Conservation (phyloP, 2,329 filamentous ascomycete species). For the Penicillium sp. region DNA sequence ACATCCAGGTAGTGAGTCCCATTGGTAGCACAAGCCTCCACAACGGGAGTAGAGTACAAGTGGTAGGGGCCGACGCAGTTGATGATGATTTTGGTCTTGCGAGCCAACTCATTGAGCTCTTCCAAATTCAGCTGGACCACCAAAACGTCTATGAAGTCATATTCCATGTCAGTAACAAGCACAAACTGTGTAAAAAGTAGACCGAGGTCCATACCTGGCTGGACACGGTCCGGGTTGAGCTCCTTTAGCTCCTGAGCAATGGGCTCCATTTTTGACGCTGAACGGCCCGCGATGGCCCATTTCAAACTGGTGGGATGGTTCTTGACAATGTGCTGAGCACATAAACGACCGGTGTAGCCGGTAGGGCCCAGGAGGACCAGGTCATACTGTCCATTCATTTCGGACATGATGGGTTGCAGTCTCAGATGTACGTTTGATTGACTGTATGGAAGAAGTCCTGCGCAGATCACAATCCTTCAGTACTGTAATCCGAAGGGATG, state of each 20-base stretch:
- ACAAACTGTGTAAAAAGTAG: not conserved
- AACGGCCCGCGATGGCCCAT: constrained; percentile 85
- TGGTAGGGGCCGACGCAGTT: constrained; percentile 61
- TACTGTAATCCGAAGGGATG: not conserved
- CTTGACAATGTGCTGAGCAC: constrained; percentile 67
- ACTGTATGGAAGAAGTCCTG: constrained; percentile 4
- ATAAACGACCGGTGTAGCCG: constrained; percentile 78
- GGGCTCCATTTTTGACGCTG: constrained; percentile 65
- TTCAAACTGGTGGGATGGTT: constrained; percentile 68
- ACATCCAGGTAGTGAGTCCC: constrained; percentile 65
- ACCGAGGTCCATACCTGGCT: constrained; percentile 55
- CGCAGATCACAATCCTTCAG: constrained; percentile 5
- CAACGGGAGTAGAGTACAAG: constrained; percentile 58
- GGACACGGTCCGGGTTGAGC: constrained; percentile 62
- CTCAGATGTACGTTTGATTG: not conserved
- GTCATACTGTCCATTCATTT: constrained; percentile 55
- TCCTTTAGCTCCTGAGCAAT: constrained; percentile 62
- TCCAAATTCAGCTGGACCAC: constrained; percentile 45
- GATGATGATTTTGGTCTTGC: constrained; percentile 55
- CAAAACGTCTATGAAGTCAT: constrained; percentile 38
- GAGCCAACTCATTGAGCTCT: constrained; percentile 49
- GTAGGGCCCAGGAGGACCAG: constrained; percentile 63
- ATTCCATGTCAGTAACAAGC: constrained; percentile 3
- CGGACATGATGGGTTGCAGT: constrained; percentile 1
- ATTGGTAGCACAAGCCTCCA: constrained; percentile 59